Evolutionary conservation across 129 eudicot genomes (phyloP), one percentile per base, ranked within the genome.

Genomic region (Tagetes patula): DNA sequence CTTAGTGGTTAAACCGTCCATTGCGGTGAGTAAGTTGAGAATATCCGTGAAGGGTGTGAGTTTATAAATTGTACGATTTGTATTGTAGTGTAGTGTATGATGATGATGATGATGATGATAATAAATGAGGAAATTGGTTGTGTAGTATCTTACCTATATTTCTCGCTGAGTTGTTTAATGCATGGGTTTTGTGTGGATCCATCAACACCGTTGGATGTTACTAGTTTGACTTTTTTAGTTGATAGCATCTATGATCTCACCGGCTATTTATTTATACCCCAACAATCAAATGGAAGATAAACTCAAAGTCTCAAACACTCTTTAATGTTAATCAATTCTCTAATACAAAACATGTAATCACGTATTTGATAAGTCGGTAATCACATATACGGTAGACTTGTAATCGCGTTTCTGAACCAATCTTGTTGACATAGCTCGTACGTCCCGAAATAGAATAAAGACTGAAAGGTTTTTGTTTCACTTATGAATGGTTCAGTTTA

Each of bases 1-100:
- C 9, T 52, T 74, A 0, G 83, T 69, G 4, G 96, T 80, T 31
- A 83, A 65, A 3, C 96, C 96, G 74, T 85, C 96, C 96, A 90
- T 90, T 50, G 5, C 56, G 27, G 10, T n/a, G 50, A 46, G 50
- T 27, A 8, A 8, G 60, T 47, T 6, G 37, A 10, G 32, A 20
- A 8, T 30, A 37, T 5, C 13, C 49, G 53, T 40, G 12, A 4
- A 0, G 9, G 3, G 50, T 20, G 13, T 46, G 50, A 9, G 52
- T 20, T 20, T 20, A 20, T 20, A 20, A 20, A 20, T 20, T 20
- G 27, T 20, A 20, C n/a, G 52, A 49, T 70, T 71, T 10, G 13
- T 47, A 11, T 47, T 8, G 11, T 47, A 4, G 36, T 69, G 48
- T 59, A n/a, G 11, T 64, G 48, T 49, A 13, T 1, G 3, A 71